A percentile compares a stretch with the other conserved stretches of the same genome.
Conservation (phyloP, 345 rosid genomes). For the Citrus inodora region DNA sequence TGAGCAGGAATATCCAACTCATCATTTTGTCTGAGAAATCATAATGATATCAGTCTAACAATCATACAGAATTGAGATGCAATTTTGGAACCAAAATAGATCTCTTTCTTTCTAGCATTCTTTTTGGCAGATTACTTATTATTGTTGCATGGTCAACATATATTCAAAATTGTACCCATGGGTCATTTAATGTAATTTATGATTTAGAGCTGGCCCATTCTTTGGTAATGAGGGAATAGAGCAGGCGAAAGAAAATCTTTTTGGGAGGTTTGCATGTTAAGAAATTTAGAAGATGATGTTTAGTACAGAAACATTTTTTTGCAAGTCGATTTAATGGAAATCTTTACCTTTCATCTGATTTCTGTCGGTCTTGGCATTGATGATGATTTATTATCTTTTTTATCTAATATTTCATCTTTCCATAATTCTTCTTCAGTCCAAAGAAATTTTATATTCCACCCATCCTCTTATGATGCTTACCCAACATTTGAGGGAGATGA, state of each 20-base stretch:
- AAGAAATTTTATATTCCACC: background rate
- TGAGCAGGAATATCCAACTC: conserved; percentile 91
- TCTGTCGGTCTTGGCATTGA: background rate
- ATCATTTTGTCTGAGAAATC: conserved; percentile 67
- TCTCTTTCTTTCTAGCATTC: conserved; percentile 13
- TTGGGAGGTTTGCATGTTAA: conserved; percentile 11
- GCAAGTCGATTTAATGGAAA: conserved; percentile 5
- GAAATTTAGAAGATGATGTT: conserved; percentile 20
- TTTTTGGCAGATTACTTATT: conserved; percentile 17
- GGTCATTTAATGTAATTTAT: conserved; percentile 27
- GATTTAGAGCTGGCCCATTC: conserved; percentile 27
- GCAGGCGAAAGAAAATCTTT: conserved; percentile 5
- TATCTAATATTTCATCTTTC: background rate
- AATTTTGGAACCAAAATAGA: conserved; percentile 34
- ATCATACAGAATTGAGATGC: conserved; percentile 24
- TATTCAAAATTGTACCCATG: conserved; percentile 19
- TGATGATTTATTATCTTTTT: background rate
- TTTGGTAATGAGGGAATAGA: conserved; percentile 17
- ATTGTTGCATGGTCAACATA: conserved; percentile 24
- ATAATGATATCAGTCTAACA: conserved; percentile 18
- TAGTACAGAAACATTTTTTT: conserved; percentile 11
- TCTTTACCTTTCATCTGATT: background rate
- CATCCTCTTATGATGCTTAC: background rate
- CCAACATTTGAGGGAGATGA: background rate
- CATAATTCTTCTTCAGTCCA: background rate